Percentiles rank a stretch among this genome's conserved stretches.
phyloP scores from a whole-genome alignment of 225 moss, liverwort and hornwort genomes.

The Ulota crispa region DNA sequence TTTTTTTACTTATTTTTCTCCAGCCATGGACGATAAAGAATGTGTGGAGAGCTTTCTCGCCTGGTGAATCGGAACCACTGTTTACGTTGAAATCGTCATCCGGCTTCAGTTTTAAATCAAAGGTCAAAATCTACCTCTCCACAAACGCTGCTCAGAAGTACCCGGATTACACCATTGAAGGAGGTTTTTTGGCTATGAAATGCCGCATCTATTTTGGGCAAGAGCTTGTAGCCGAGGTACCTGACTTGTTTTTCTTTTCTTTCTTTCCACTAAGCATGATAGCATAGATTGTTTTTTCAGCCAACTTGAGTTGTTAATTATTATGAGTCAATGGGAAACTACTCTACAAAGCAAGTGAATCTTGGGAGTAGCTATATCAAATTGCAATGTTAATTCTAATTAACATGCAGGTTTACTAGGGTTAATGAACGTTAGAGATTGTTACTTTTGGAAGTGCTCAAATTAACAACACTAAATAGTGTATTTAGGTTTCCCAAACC shows the following conservation, averaged over 20 bases:
- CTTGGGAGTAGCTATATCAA: neutral
- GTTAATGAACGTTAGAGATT: no score
- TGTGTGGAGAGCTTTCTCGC: constrained; percentile 40
- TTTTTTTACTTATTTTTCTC: neutral
- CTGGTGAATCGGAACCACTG: constrained; percentile 38
- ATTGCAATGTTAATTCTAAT: neutral
- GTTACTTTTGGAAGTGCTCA: neutral
- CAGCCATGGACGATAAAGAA: constrained; percentile 48
- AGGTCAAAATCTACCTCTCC: constrained; percentile 39
- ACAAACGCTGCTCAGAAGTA: constrained; percentile 32
- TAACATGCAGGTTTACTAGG: neutral
- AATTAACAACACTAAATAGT: neutral
- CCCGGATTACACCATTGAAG: constrained; percentile 50
- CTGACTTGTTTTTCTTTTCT: neutral
- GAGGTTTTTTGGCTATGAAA: constrained; percentile 40
- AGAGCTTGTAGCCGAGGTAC: constrained; percentile 49
- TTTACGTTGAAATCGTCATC: constrained; percentile 39
- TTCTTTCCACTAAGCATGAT: neutral
- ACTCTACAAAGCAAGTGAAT: neutral
- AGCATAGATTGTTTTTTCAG: neutral
- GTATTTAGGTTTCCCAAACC: no score
- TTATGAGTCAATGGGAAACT: neutral
- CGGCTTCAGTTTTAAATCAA: constrained; percentile 36
- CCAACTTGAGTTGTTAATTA: neutral
- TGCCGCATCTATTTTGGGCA: constrained; percentile 41